Evolutionary conservation across 768 basidiomycete genomes (phyloP).

Genomic region (Cytidiella melzeri): DNA sequence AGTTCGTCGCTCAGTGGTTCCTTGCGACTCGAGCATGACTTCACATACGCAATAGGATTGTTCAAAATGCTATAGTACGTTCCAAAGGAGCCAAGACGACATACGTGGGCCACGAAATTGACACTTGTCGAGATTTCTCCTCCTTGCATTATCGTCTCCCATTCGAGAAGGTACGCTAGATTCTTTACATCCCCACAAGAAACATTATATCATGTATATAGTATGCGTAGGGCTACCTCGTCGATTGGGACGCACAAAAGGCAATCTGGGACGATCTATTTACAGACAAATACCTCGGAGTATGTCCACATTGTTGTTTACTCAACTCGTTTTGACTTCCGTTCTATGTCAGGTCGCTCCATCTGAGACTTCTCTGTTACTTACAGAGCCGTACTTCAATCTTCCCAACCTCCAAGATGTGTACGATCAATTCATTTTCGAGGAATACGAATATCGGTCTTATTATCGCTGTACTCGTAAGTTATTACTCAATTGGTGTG

Average conservation of each 20-base stretch:
- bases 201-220: too few species aligned
- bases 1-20: constrained; percentile 16
- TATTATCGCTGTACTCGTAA: constrained; percentile 79
- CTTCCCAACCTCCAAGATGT: constrained; percentile 86
- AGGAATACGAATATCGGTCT: constrained; percentile 90
- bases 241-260: constrained; percentile 95
- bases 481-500: constrained; percentile 23
- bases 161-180: constrained; percentile 80
- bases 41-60: constrained; percentile 37
- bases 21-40: neutral
- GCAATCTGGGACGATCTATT: constrained; percentile 91
- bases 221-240: constrained; percentile 70
- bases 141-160: constrained; percentile 79
- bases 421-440: constrained; percentile 94
- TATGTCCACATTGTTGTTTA: constrained; percentile 26
- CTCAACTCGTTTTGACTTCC: constrained; percentile 9
- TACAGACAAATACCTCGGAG: constrained; percentile 62
- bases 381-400: constrained; percentile 95
- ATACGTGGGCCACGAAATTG: constrained; percentile 84
- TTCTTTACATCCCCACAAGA: too few species aligned
- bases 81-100: constrained; percentile 79
- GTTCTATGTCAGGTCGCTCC: constrained; percentile 59
- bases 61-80: constrained; percentile 78
- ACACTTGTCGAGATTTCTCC: constrained; percentile 70
- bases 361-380: constrained; percentile 63